Evolutionary conservation across 352 stramenopile species (phyloP).

Genomic region (Phytophthora ramorum): DNA sequence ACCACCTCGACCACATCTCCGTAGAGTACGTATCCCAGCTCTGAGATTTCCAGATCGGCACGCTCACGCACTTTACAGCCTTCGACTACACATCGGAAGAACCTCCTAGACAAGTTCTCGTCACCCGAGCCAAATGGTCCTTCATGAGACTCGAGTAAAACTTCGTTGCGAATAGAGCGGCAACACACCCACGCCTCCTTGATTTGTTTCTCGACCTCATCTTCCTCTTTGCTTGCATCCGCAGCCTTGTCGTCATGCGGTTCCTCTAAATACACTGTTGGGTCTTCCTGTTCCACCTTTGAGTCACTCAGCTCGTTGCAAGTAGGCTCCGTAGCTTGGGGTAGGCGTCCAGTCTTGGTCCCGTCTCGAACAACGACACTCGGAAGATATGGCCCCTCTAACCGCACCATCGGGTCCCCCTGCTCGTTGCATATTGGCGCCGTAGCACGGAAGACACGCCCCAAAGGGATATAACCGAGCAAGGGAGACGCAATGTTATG

Average conservation of each 20-base stretch:
- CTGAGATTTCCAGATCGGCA: constrained; percentile 60
- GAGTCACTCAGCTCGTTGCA: neutral
- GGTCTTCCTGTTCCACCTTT: neutral
- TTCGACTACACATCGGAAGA: constrained; percentile 78
- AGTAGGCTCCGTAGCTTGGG: neutral
- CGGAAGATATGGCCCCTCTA: constrained; percentile 49
- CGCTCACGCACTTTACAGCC: constrained; percentile 68
- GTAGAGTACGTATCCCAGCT: constrained; percentile 81
- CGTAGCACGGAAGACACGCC: constrained; percentile 68
- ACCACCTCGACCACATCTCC: constrained; percentile 81
- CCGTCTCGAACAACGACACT: constrained; percentile 39
- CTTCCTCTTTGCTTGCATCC: constrained; percentile 13
- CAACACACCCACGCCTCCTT: constrained; percentile 70
- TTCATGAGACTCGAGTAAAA: constrained; percentile 64
- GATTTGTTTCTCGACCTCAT: constrained; percentile 24
- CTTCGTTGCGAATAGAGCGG: constrained; percentile 78
- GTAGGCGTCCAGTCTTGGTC: neutral
- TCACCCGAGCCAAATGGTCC: constrained; percentile 43
- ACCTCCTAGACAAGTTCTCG: constrained; percentile 20
- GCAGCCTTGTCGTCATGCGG: constrained; percentile 3
- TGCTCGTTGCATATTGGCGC: constrained; percentile 75
- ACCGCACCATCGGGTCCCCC: constrained; percentile 75
- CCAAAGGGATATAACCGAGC: constrained; percentile 64
- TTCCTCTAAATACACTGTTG: neutral
- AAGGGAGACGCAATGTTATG: constrained; percentile 75